Evolutionary conservation across 352 stramenopile genomes (phyloP).

Genomic region (Pythium utonaiense): DNA sequence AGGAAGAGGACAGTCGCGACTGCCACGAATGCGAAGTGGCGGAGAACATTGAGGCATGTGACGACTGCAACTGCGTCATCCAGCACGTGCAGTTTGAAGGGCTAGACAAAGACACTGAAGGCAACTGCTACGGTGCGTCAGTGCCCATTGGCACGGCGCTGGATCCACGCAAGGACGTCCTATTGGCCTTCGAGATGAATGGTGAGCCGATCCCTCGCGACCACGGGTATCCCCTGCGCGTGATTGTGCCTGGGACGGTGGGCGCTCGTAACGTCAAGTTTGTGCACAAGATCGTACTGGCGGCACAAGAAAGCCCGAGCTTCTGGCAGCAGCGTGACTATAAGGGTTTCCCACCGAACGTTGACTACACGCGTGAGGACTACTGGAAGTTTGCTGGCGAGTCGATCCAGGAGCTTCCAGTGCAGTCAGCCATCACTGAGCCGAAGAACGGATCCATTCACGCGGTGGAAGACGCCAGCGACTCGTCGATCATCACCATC

Average conservation of each 20-base stretch:
- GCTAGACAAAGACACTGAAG: slow-evolving; percentile 75
- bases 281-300: slow-evolving; percentile 89
- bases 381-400: slow-evolving; percentile 83
- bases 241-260: slow-evolving; percentile 94
- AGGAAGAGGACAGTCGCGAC: slow-evolving; percentile 58
- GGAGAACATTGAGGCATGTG: slow-evolving; percentile 50
- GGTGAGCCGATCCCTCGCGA: slow-evolving; percentile 89
- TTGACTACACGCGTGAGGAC: slow-evolving; percentile 82
- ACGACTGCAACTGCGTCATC: slow-evolving; percentile 64
- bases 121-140: slow-evolving; percentile 82
- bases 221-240: slow-evolving; percentile 95
- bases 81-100: slow-evolving; percentile 87
- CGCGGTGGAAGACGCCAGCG: slow-evolving; percentile 45
- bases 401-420: slow-evolving; percentile 90
- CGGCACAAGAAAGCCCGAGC: slow-evolving; percentile 76
- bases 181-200: slow-evolving; percentile 99
- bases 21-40: slow-evolving; percentile 50
- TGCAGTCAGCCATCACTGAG: slow-evolving; percentile 89
- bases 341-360: slow-evolving; percentile 84
- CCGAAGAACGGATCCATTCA: slow-evolving; percentile 57
- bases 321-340: slow-evolving; percentile 94
- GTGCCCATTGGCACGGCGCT: slow-evolving; percentile 94
- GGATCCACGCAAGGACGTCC: slow-evolving; percentile 92
- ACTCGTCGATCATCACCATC: slow-evolving; percentile 82
- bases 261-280: slow-evolving; percentile 98